Conservation (phyloP, 352 stramenopile genomes). For the Labyrinthula sp. region DNA sequence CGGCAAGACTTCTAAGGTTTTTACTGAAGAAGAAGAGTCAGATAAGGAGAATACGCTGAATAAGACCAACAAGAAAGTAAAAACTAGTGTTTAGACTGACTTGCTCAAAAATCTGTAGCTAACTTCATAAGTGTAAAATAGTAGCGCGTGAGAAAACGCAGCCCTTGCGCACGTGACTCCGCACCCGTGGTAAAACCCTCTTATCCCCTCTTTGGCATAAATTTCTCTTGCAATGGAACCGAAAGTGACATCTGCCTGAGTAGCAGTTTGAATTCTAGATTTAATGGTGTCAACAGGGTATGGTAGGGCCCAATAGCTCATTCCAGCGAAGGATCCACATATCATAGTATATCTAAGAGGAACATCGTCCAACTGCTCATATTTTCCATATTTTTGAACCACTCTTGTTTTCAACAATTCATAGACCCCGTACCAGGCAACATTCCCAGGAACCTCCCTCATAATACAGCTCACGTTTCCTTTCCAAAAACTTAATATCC, state of each 20-base stretch:
- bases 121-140: constrained; percentile 30
- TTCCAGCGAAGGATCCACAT: constrained; percentile 22
- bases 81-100: constrained; percentile 3
- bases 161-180: constrained; percentile 16
- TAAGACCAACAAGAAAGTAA: constrained; percentile 6
- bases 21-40: constrained; percentile 1
- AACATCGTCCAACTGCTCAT: constrained; percentile 15
- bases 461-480: constrained; percentile 28
- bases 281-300: constrained; percentile 29
- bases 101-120: neutral
- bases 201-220: constrained; percentile 1
- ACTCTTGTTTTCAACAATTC: constrained; percentile 15
- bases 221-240: constrained; percentile 3
- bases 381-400: constrained; percentile 4
- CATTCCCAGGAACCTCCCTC: constrained; percentile 26
- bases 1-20: too few species aligned
- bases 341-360: constrained; percentile 14
- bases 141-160: constrained; percentile 18
- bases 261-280: constrained; percentile 12
- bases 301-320: constrained; percentile 28
- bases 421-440: constrained; percentile 29
- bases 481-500: constrained; percentile 12
- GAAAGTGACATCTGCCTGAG: constrained; percentile 8
- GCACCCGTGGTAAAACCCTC: constrained; percentile 18
- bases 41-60: neutral